Evolutionary conservation across 2,329 filamentous ascomycete genomes (phyloP).

Genomic region (Neofusicoccum umdonicola): DNA sequence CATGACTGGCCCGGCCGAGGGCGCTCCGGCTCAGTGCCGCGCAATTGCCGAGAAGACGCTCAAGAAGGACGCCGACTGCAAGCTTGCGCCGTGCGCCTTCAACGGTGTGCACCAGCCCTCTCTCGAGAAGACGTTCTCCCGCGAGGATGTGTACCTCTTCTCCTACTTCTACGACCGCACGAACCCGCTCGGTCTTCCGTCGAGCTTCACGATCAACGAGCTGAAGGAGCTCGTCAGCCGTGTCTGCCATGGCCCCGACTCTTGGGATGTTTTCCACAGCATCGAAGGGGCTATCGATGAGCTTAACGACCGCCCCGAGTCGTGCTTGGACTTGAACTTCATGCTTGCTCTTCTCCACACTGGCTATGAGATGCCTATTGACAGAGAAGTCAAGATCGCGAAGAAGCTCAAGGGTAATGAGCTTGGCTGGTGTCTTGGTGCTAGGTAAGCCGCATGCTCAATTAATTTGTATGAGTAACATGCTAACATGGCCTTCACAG

Average conservation of each 20-base stretch:
- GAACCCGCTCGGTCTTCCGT: constrained; percentile 93
- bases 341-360: constrained; percentile 91
- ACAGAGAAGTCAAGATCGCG: constrained; percentile 93
- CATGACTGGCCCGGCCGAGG: constrained; percentile 78
- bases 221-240: constrained; percentile 79
- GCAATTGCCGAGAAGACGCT: constrained; percentile 86
- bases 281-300: constrained; percentile 78
- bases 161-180: constrained; percentile 98
- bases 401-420: constrained; percentile 99
- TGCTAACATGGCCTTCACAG: constrained; percentile 45
- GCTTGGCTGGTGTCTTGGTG: constrained; percentile 95
- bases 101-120: constrained; percentile 94
- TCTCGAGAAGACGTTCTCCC: constrained; percentile 84
- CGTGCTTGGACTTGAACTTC: constrained; percentile 93
- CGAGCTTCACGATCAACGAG: constrained; percentile 89
- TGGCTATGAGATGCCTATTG: constrained; percentile 96
- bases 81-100: constrained; percentile 91
- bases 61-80: constrained; percentile 79
- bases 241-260: constrained; percentile 75
- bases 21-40: constrained; percentile 83
- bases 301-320: constrained; percentile 78
- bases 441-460: constrained; percentile 64
- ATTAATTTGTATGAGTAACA: constrained; percentile 36
- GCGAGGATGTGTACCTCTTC: constrained; percentile 92
- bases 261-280: constrained; percentile 77